These are phyloP conservation scores for Adansonia madagascariensis DNA, from an alignment of 441 rosid genomes.

Conservation along the genomic window DNA sequence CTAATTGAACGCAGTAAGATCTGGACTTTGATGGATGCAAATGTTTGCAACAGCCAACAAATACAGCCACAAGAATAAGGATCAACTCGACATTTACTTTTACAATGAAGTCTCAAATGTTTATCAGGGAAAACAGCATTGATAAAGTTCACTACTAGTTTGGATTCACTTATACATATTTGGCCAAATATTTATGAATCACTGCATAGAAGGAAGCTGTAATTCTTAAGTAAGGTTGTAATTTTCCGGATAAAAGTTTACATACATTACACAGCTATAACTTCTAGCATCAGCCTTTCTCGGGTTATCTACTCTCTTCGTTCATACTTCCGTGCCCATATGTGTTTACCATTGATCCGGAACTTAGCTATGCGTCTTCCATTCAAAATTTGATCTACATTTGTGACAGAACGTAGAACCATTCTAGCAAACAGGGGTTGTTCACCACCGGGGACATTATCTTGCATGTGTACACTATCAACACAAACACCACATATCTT, in stretches of 20 bases:
- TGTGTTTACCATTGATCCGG: constrained; percentile 58
- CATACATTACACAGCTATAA: not conserved
- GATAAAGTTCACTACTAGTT: not conserved
- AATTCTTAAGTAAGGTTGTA: not conserved
- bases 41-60: not conserved
- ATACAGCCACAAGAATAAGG: not conserved
- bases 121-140: not conserved
- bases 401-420: constrained; percentile 40
- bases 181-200: not conserved
- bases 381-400: constrained; percentile 52
- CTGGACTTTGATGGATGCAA: not conserved
- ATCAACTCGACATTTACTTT: not conserved
- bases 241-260: not conserved
- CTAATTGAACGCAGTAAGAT: not conserved
- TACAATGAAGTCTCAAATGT: not conserved
- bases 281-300: not conserved
- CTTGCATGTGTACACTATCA: constrained; percentile 50
- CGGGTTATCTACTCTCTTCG: constrained; percentile 38
- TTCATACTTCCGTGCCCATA: constrained; percentile 73
- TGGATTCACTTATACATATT: constrained; percentile 9
- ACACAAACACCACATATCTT: constrained; percentile 47
- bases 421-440: constrained; percentile 53
- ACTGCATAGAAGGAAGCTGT: not conserved
- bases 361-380: constrained; percentile 53
- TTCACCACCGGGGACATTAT: constrained; percentile 19